phyloP scores from a whole-genome alignment of 768 basidiomycete genomes.

The Auriscalpium orientale region DNA sequence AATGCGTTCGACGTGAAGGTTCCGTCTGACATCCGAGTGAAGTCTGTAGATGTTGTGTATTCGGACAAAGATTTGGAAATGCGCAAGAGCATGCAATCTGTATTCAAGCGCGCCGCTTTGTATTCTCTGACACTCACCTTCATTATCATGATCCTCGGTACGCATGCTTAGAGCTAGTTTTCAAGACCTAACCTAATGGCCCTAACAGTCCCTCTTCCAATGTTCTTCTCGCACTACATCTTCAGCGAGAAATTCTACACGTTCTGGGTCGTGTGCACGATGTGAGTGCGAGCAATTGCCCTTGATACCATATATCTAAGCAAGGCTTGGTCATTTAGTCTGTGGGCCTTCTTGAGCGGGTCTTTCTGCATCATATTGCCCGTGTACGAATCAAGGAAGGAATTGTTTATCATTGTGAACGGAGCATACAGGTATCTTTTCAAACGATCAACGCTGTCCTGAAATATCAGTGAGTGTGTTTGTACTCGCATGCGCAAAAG shows the following conservation, averaged over 20 bases:
- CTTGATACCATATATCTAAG: not conserved
- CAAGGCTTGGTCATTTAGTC: slow-evolving; percentile 7
- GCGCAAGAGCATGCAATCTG: slow-evolving; percentile 14
- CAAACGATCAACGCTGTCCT: too few species aligned
- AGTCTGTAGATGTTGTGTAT: not conserved
- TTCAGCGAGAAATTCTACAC: slow-evolving; percentile 26
- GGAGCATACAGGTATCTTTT: slow-evolving; percentile 2
- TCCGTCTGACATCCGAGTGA: not conserved
- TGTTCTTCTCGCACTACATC: slow-evolving; percentile 30
- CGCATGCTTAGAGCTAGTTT: not conserved
- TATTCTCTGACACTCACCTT: slow-evolving; percentile 22
- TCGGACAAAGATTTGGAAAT: not conserved
- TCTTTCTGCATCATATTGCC: slow-evolving; percentile 24
- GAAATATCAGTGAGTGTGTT: too few species aligned
- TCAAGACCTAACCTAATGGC: not conserved
- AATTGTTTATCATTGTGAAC: slow-evolving; percentile 18
- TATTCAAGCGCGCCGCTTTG: slow-evolving; percentile 24
- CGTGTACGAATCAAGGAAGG: slow-evolving; percentile 22
- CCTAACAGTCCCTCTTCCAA: slow-evolving; percentile 24
- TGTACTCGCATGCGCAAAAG: too few species aligned
- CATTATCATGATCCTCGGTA: slow-evolving; percentile 23
- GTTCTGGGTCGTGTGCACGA: slow-evolving; percentile 29
- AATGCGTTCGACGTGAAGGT: not conserved
- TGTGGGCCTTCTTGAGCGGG: slow-evolving; percentile 25
- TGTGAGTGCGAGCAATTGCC: slow-evolving; percentile 14